Percentiles rank a stretch among this genome's conserved stretches.
Conservation (phyloP, 108 stramenopile genomes). For the Skeletonema marinoi region DNA sequence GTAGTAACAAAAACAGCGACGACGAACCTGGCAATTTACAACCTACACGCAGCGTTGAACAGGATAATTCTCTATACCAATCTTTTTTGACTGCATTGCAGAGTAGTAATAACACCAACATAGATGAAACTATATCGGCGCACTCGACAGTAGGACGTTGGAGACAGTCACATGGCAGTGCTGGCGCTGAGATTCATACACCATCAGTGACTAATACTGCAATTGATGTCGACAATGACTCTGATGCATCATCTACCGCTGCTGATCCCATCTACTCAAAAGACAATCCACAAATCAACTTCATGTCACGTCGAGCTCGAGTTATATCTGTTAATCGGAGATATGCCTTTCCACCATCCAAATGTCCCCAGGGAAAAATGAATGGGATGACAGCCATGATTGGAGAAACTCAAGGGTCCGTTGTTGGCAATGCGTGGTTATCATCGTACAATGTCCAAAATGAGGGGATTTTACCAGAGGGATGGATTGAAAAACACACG, state of each 20-base stretch:
- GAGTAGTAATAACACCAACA: not conserved
- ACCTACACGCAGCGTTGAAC: not conserved
- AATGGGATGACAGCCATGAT: slow-evolving; percentile 34
- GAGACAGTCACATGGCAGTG: not conserved
- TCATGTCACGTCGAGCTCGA: slow-evolving; percentile 48
- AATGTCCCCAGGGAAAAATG: slow-evolving; percentile 62
- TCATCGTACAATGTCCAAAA: slow-evolving; percentile 40
- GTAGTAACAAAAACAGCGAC: not conserved
- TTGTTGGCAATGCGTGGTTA: slow-evolving; percentile 16
- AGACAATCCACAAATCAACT: slow-evolving; percentile 20
- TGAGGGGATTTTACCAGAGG: slow-evolving; percentile 71
- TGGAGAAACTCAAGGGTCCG: slow-evolving; percentile 4
- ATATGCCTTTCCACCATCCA: slow-evolving; percentile 83
- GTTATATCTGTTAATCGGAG: slow-evolving; percentile 56
- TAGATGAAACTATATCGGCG: not conserved
- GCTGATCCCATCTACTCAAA: slow-evolving; percentile 9
- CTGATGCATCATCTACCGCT: not conserved
- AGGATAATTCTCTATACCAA: not conserved
- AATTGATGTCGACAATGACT: slow-evolving; percentile 7
- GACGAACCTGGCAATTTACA: not conserved
- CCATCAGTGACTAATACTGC: not conserved
- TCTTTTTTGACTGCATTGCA: not conserved
- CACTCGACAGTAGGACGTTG: not conserved
- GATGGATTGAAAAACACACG: slow-evolving; percentile 83
- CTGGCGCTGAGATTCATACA: not conserved